Conservation (phyloP, 345 rosid species). For the Brassica carinata region DNA sequence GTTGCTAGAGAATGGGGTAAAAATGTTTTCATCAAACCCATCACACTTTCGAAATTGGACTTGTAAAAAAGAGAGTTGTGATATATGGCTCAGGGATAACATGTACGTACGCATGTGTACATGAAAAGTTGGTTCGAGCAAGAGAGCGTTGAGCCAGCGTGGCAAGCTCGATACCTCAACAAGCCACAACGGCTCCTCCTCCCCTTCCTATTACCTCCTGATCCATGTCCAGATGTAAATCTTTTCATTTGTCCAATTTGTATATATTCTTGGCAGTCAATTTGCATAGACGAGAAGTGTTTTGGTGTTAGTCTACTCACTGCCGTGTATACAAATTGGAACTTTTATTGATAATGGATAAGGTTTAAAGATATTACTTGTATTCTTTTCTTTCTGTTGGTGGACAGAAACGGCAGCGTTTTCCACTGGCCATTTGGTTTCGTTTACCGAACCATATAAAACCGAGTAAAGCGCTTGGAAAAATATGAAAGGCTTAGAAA, state of each 20-base stretch:
- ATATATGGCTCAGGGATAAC: conserved; percentile 62
- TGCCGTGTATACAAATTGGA: background rate
- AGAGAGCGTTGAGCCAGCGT: conserved; percentile 82
- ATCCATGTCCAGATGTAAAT: conserved; percentile 27
- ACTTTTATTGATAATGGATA: conserved; percentile 14
- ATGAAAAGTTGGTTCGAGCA: conserved; percentile 67
- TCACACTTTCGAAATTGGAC: background rate
- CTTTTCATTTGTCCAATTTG: background rate
- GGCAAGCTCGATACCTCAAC: conserved; percentile 92
- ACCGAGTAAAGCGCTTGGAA: conserved; percentile 2
- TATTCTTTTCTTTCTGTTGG: background rate
- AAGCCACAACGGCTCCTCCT: conserved; percentile 75
- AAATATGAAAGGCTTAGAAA: conserved; percentile 40
- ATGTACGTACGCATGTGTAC: conserved; percentile 94
- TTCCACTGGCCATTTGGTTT: background rate
- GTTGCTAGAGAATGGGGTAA: conserved; percentile 89
- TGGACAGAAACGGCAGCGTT: conserved; percentile 15
- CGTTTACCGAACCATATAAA: conserved; percentile 14
- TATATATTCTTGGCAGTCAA: background rate
- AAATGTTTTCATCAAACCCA: conserved; percentile 10
- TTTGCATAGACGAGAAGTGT: background rate
- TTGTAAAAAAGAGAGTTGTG: background rate
- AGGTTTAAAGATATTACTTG: background rate
- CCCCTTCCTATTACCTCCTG: conserved; percentile 38
- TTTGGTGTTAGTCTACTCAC: background rate